Percentiles rank a stretch among this genome's conserved stretches.
These are phyloP conservation scores for Endotrypanum monterogeii DNA, from an alignment of 208 protist genomes.

Conservation along the genomic window DNA sequence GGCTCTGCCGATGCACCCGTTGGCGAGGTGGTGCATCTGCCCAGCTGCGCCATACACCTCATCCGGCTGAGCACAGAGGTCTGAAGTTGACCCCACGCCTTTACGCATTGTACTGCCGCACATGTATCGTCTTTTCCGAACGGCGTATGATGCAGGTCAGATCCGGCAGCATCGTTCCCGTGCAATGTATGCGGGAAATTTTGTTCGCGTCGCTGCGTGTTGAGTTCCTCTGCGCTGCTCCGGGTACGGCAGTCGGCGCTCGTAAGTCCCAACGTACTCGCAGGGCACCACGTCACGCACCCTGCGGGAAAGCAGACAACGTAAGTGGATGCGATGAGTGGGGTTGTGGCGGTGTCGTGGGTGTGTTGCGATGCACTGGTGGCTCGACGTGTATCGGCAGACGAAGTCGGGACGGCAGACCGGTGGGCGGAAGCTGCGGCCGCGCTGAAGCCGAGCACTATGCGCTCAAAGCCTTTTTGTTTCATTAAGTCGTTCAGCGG, in stretches of 20 bases:
- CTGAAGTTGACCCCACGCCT: conserved; percentile 44
- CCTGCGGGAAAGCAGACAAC: conserved; percentile 36
- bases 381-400: background rate
- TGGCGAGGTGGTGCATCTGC: background rate
- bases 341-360: background rate
- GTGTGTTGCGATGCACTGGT: background rate
- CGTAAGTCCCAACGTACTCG: conserved; percentile 26
- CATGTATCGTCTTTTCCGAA: background rate
- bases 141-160: background rate
- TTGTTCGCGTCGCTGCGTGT: background rate
- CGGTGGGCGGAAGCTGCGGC: background rate
- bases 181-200: background rate
- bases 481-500: conserved; percentile 16
- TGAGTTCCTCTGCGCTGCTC: background rate
- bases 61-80: conserved; percentile 31
- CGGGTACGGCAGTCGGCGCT: conserved; percentile 4
- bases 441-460: conserved; percentile 6
- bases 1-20: background rate
- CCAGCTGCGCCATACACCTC: conserved; percentile 6
- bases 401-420: background rate
- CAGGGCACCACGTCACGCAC: conserved; percentile 53
- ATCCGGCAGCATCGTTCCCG: background rate
- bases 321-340: conserved; percentile 28
- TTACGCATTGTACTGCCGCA: conserved; percentile 26
- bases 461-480: conserved; percentile 4